Base-by-base conservation (phyloP, 1,284 basidiomycete species). In the Heterobasidion occidentale region DNA sequence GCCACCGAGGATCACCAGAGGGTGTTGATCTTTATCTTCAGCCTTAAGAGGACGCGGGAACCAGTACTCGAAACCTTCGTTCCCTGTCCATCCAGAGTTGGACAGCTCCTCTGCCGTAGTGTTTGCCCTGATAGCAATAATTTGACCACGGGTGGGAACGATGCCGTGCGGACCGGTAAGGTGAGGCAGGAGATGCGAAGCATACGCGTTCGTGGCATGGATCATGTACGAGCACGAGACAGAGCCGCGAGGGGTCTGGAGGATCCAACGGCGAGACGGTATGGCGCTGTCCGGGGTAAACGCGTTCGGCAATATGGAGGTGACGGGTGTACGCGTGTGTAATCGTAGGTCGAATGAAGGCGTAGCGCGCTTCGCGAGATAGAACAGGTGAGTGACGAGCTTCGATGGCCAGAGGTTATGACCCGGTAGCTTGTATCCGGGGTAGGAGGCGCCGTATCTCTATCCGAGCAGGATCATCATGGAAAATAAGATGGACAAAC, bases 161-260 rank as follows among this genome's bases (percentile, higher is more conserved):
- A 93, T 84, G 0, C 79, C 79, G 0, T 62, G 56, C 3, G 75
- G 72, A 0, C 83, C 83, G 1, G 74, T 65, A 38, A 88, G 65
- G 55, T 82, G 77, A 0, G 85, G 83, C 9, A 92, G 74, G 33
- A 79, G 78, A 63, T 88, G 77, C 1, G 82, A 80, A 1, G 83
- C 80, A 57, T 93, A 91, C 0, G 71, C 91, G 62, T 94, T 93
- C 4, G 89, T 92, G 0, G 90, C 89, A 63, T 94, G 90, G 1
- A 94, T 68, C 45, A 94, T 75, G 57, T 80, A 79, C 11, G 76
- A 69, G 60, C 86, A 85, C 2, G 67, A 42, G 36, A 90, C 65
- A 0, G 65, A 51, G 2, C 90, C 88, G 35, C 87, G 78, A 0
- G 80, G 78, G 0, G 89, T 90, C 3, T 67, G 63, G 1, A 88